phyloP scores from a whole-genome alignment of 2,329 filamentous ascomycete species.

The Metarhizium anisopliae region DNA sequence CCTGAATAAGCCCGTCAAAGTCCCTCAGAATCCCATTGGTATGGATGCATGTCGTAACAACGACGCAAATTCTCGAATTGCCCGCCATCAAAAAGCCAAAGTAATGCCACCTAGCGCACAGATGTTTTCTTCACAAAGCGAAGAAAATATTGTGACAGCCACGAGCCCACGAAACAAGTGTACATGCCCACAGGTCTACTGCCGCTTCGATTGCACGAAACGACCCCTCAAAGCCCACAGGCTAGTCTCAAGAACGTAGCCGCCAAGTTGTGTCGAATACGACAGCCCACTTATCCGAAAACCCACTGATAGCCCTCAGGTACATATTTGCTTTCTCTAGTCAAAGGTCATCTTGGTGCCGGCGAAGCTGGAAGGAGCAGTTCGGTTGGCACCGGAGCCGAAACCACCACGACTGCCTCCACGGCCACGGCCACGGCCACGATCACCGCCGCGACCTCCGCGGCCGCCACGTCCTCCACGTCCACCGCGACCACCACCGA shows the following conservation, averaged over 20 bases:
- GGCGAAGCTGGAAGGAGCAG: slow-evolving; percentile 33
- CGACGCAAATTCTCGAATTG: slow-evolving; percentile 16
- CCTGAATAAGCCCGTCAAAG: slow-evolving; percentile 21
- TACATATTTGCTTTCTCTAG: slow-evolving; percentile 22
- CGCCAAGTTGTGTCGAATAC: slow-evolving; percentile 35
- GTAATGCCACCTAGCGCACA: slow-evolving; percentile 10
- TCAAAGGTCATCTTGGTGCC: slow-evolving; percentile 73
- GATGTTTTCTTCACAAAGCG: slow-evolving; percentile 4
- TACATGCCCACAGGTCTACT: slow-evolving; percentile 47
- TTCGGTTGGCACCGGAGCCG: slow-evolving; percentile 38
- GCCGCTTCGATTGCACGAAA: slow-evolving; percentile 35
- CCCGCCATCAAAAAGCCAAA: slow-evolving; percentile 26
- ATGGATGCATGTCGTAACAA: slow-evolving; percentile 16
- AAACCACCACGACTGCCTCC: slow-evolving; percentile 42
- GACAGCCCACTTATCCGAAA: slow-evolving; percentile 38
- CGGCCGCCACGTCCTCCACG: slow-evolving; percentile 40
- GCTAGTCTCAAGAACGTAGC: slow-evolving; percentile 21
- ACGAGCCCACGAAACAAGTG: slow-evolving; percentile 30
- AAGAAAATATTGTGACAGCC: slow-evolving; percentile 13
- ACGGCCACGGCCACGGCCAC: slow-evolving; percentile 36
- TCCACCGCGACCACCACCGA: slow-evolving; percentile 42
- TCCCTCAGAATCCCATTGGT: slow-evolving; percentile 31
- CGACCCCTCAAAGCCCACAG: slow-evolving; percentile 46
- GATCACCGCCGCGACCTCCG: slow-evolving; percentile 31
- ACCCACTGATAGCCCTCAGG: slow-evolving; percentile 36